Base-by-base conservation (phyloP, 495 filamentous ascomycete genomes). In the Hypoxylon lienhwacheense region DNA sequence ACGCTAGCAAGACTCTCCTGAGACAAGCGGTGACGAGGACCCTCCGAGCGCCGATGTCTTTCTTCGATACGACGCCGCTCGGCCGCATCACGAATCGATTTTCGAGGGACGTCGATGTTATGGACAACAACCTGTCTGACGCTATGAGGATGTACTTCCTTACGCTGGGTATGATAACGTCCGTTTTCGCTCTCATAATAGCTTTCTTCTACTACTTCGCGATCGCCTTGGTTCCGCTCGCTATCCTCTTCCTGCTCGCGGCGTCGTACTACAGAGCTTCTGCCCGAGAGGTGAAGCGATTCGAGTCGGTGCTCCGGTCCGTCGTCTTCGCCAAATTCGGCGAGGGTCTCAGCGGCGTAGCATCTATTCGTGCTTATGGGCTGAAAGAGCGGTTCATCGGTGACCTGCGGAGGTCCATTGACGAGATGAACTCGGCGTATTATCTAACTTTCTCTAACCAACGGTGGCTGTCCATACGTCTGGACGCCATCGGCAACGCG, bases 21-120 rank as follows among this genome's bases (percentile, higher is more conserved):
- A 81, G 86, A 7, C 73, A 83, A n/a, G 91, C 93, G 16, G 87
- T 97, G 73, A 78, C 70, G 7, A 81, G 86, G 33, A 88, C 90
- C 0, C 77, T 98, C 31, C 81, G 91, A 37, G 92, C 93, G 0
- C 93, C 93, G 0, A 95, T 97, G 91, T 85, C 86, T 3, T 97
- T 97, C 76, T 97, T 97, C 74, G 93, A 97, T 59, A 97, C 92
- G 0, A 98, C 93, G 0, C 93, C 93, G 1, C 74, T 97, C 0
- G 93, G 93, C n/a, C 85, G 93, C 17, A 96, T 98, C 66, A 93
- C 90, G 6, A 98, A 97, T 66, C 88, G 93, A 15, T 98, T 98
- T 72, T 92, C 91, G 2, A 90, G 91, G 62, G 93, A 98, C 68
- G 85, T 97, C 35, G 87, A 95, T 62, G 86, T 88, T 24, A 95